phyloP scores from a whole-genome alignment of 768 basidiomycete genomes.

The Tricholoma terreum region DNA sequence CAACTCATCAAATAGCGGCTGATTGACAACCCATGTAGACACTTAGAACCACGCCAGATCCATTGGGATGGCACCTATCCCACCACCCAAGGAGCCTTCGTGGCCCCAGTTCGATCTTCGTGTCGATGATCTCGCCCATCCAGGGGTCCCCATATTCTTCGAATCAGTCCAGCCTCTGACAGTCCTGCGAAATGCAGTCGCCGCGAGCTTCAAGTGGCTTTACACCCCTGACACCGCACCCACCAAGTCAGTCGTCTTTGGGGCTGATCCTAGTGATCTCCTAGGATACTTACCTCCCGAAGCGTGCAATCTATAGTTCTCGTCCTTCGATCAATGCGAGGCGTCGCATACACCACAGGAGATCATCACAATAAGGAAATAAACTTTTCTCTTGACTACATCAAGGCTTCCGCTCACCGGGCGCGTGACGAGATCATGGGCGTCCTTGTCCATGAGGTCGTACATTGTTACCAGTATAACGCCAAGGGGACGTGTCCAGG shows the following conservation, averaged over 20 bases:
- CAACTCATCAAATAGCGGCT: too few relatives aligned
- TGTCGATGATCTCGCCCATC: constrained; percentile 57
- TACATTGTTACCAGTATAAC: constrained; percentile 76
- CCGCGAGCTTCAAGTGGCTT: constrained; percentile 47
- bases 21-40: too few relatives aligned
- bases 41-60: not conserved
- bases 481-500: constrained; percentile 57
- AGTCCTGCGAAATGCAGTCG: constrained; percentile 40
- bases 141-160: constrained; percentile 57
- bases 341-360: constrained; percentile 69
- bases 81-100: constrained; percentile 14
- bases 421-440: constrained; percentile 64
- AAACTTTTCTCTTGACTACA: constrained; percentile 66
- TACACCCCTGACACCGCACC: constrained; percentile 39
- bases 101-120: constrained; percentile 54
- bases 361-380: constrained; percentile 62
- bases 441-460: constrained; percentile 72
- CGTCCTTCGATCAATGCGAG: constrained; percentile 62
- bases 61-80: constrained; percentile 3
- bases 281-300: constrained; percentile 6
- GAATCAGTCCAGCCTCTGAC: constrained; percentile 42
- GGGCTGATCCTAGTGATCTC: not conserved
- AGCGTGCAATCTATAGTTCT: constrained; percentile 56
- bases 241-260: constrained; percentile 28
- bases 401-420: constrained; percentile 39